Base-by-base conservation (phyloP, 2,329 filamentous ascomycete species). In the Furcasterigmium sp. region DNA sequence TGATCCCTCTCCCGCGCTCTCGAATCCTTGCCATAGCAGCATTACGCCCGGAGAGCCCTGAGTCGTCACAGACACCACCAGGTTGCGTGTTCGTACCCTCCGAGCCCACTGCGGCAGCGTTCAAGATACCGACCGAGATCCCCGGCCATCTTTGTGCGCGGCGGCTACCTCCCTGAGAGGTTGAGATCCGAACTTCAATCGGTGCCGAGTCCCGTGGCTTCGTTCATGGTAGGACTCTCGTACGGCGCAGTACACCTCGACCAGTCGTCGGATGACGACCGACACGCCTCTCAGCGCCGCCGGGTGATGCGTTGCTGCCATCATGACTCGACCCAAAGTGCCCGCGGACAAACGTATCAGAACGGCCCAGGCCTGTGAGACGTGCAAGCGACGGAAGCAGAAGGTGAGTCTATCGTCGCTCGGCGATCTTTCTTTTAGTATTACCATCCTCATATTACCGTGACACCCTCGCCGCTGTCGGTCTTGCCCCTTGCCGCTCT, bases 371-470 rank as follows among this genome's bases (percentile, higher is more conserved):
- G 81, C 81, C 32, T 85, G 81, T 58, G 76, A 82, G 50, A 76
- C 69, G 49, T 85, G 81, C 65, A 84, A 82, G 62, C 70, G 73
- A 46, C 73, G 80, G 48, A 85, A 85, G 59, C 80, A 84, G 63
- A 85, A 84, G 70, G 81, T 80, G 56, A 68, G 73, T 54, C 23
- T 3, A 32, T 10, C 17, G 13, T 18, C 38, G 13, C 32, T n/a
- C n/a, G n/a, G n/a, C n/a, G n/a, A n/a, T n/a, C n/a, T 11, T 15
- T 21, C 20, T 40, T 34, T 35, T 38, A 29, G 19, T 36, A 39
- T 11, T 23, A 28, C 21, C 5, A 8, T 25, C 21, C n/a, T 23
- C 32, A 35, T 35, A 35, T 35, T 35, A 15, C 32, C 17, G 32
- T 35, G 17, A 17, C 32, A 35, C 32, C 32, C 11, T 26, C 23